Evolutionary conservation across 2,329 filamentous ascomycete genomes (phyloP), one percentile per base, ranked within the genome.

Genomic region (Pseudogymnoascus sp.): DNA sequence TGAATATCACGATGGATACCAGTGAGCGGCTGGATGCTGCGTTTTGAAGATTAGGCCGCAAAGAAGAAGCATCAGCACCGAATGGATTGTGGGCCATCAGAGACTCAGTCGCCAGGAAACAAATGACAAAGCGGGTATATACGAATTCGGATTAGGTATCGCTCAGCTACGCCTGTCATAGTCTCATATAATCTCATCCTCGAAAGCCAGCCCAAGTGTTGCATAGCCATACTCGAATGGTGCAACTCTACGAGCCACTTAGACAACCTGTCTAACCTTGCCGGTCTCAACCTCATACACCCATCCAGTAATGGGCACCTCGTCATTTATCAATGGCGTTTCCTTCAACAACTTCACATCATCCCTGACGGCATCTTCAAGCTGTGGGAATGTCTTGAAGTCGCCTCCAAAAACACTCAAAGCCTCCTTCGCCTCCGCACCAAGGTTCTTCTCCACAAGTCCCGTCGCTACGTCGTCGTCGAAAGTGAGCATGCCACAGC

Each of bases 261-360:
- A 82, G 43, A 78, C 76, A 56, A 87, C 76, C 62, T 75, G 77
- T 66, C 77, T 79, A 59, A 82, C 80, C 73, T 79, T 86, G 0
- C 89, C 90, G 1, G 84, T 91, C 77, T 90, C 85, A 43, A 93
- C 88, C 69, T 92, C 86, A 75, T 92, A 93, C 1, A 93, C 76
- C 84, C 89, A 93, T 0, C 90, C 90, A 5, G 83, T 88, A 53
- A 93, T 79, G 0, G 76, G 75, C 3, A 90, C 81, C 25, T 76
- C 76, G 18, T 86, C 78, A 18, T 86, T 77, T 4, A 93, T 79
- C 14, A 88, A 77, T 62, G 82, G 82, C 59, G 79, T 83, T 60
- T 73, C 78, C 73, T 82, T 84, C 67, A 95, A 71, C 67, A 84
- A 84, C 56, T 76, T 76, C 0, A 95, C 82, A 74, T 93, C 89